phyloP scores from a whole-genome alignment of 2,329 filamentous ascomycete genomes.

The Sporothrix dimorphospora region DNA sequence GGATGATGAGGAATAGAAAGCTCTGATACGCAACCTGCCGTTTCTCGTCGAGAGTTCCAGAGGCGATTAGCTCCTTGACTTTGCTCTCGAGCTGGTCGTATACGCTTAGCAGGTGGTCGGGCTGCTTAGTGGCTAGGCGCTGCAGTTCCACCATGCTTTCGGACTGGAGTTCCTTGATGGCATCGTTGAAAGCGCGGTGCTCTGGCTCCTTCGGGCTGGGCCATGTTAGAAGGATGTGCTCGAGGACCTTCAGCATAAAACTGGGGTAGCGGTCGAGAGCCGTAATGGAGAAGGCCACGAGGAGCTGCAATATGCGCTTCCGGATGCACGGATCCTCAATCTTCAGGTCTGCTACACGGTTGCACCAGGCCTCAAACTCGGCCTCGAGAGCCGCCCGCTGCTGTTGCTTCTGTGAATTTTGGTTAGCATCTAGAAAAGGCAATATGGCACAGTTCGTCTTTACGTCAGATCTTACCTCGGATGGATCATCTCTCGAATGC shows the following conservation, averaged over 20 bases:
- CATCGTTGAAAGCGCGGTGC: conserved; percentile 76
- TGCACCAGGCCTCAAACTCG: conserved; percentile 72
- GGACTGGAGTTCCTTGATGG: conserved; percentile 84
- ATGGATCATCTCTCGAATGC: conserved; percentile 17
- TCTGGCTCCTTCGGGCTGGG: conserved; percentile 67
- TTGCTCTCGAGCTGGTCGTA: conserved; percentile 86
- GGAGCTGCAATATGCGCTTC: conserved; percentile 78
- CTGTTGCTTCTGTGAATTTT: conserved; percentile 55
- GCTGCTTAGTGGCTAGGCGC: conserved; percentile 84
- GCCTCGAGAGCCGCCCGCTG: conserved; percentile 62
- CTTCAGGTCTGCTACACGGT: conserved; percentile 67
- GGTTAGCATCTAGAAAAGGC: conserved; percentile 31
- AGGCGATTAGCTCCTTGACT: conserved; percentile 76
- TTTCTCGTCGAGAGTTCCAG: conserved; percentile 76
- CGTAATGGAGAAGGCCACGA: conserved; percentile 82
- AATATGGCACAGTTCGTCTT: too few species aligned
- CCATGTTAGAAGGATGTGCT: conserved; percentile 86
- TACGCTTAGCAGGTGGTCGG: conserved; percentile 83
- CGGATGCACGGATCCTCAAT: conserved; percentile 85
- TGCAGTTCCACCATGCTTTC: conserved; percentile 87
- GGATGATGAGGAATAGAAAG: conserved; percentile 91
- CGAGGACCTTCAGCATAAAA: conserved; percentile 87
- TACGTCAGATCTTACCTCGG: conserved; percentile 26
- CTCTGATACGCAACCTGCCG: conserved; percentile 84
- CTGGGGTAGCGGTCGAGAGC: conserved; percentile 74